phyloP scores from a whole-genome alignment of 192 early-diverging fungal species.

The Rhizophagus prolifer region DNA sequence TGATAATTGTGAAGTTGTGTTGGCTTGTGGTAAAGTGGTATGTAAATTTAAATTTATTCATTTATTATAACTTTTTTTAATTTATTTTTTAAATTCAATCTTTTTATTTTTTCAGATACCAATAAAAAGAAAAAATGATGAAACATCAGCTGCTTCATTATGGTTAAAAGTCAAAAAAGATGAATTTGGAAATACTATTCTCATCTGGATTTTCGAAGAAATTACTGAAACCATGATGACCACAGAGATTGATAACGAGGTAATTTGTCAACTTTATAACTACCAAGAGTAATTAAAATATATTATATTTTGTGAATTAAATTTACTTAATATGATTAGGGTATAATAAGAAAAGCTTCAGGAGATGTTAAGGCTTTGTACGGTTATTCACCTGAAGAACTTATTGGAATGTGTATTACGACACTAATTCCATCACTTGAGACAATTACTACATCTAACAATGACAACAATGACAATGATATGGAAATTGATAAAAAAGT shows the following conservation, averaged over 20 bases:
- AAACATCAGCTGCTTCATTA: slow-evolving; percentile 56
- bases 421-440: slow-evolving; percentile 40
- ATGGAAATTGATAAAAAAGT: slow-evolving; percentile 13
- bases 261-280: neutral
- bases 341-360: slow-evolving; percentile 42
- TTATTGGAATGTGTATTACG: slow-evolving; percentile 46
- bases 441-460: neutral
- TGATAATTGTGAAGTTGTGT: slow-evolving; percentile 41
- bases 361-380: slow-evolving; percentile 54
- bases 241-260: slow-evolving; percentile 41
- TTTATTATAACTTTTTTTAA: neutral
- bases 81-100: slow-evolving; percentile 15
- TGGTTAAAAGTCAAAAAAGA: slow-evolving; percentile 62
- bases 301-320: neutral
- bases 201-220: slow-evolving; percentile 68
- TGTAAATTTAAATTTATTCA: slow-evolving; percentile 11
- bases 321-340: slow-evolving; percentile 37
- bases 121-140: slow-evolving; percentile 53
- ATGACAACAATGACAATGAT: neutral
- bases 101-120: slow-evolving; percentile 38
- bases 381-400: slow-evolving; percentile 46
- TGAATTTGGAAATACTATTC: slow-evolving; percentile 42
- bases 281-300: neutral
- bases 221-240: slow-evolving; percentile 51
- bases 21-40: slow-evolving; percentile 57